phyloP scores from a whole-genome alignment of 2,329 filamentous ascomycete species.

The Paecilomyces fulvus region DNA sequence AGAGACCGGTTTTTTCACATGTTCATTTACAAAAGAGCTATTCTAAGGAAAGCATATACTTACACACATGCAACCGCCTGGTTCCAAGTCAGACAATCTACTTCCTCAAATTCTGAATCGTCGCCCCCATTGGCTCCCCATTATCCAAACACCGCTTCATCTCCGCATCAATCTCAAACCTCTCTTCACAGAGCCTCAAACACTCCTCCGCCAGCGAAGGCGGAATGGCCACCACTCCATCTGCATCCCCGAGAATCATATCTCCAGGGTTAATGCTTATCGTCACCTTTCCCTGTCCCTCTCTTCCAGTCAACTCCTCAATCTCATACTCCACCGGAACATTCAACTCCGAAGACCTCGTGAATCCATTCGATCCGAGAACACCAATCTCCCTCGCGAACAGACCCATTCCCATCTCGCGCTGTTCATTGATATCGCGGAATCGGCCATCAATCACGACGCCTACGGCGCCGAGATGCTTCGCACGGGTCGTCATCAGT shows the following conservation, averaged over 20 bases:
- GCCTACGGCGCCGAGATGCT: constrained; percentile 26
- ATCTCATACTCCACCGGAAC: constrained; percentile 22
- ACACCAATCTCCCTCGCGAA: constrained; percentile 26
- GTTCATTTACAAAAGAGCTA: too few relatives aligned
- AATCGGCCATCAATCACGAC: constrained; percentile 33
- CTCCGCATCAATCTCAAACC: constrained; percentile 27
- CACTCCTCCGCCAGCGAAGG: constrained; percentile 19
- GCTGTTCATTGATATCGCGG: constrained; percentile 27
- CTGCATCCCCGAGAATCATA: constrained; percentile 25
- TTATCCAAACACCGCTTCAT: constrained; percentile 20
- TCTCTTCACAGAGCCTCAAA: constrained; percentile 22
- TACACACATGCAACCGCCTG: background rate
- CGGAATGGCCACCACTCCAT: constrained; percentile 13
- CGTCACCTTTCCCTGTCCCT: constrained; percentile 5
- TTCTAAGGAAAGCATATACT: too few relatives aligned
- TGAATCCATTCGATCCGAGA: constrained; percentile 27
- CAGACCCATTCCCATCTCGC: constrained; percentile 18
- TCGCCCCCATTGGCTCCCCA: constrained; percentile 26
- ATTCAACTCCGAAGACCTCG: constrained; percentile 25
- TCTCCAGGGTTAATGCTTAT: constrained; percentile 25
- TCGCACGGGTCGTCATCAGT: constrained; percentile 29
- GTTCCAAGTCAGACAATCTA: constrained; percentile 4
- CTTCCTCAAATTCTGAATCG: constrained; percentile 27
- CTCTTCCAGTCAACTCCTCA: constrained; percentile 5
- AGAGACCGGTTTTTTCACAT: too few relatives aligned